Evolutionary conservation across 2,329 filamentous ascomycete genomes (phyloP), one percentile per base, ranked within the genome.

Genomic region (Fusarium multiceps): DNA sequence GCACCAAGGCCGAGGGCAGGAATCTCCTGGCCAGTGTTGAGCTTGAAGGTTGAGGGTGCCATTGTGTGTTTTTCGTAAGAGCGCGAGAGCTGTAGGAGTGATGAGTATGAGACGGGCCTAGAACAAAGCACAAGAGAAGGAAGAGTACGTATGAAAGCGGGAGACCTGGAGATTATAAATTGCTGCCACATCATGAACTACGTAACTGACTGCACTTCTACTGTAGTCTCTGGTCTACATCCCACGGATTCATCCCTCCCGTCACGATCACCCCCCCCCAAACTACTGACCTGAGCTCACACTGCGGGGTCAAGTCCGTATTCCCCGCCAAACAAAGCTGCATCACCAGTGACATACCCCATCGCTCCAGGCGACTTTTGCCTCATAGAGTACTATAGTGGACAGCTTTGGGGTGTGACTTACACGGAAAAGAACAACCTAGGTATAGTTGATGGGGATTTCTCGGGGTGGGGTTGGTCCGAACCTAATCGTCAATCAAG

Each of bases 21-120:
- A 66, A 92, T 91, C 68, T 87, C 82, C 59, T 83, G 80, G 62
- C 89, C 89, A 40, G 84, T 90, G 82, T 91, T 92, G 71, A 92
- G 86, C 76, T 86, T 89, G 80, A 88, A 90, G 23, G 82, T 83
- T 68, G 85, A 82, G 70, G 83, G 82, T 62, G 86, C 81, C 87
- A 89, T 89, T 66, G 57, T 76, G 58, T 66, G 55, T 42, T 63
- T 59, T 27, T 42, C 56, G 59, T 25, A 28, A 37, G 42, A 65
- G 47, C 53, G 47, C 37, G 27, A 50, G 43, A 43, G 28, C 50
- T 49, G 59, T 30, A n/a, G 18, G 34, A n/a, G 34, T 37, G 34
- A 37, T 53, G 42, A 18, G 20, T 27, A 43, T 43, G 25, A 32
- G 42, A 48, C 40, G 46, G 55, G 50, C 53, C 59, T 59, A 57